Evolutionary conservation across 192 early-diverging fungal species (phyloP).

Genomic region (Backusella circina): DNA sequence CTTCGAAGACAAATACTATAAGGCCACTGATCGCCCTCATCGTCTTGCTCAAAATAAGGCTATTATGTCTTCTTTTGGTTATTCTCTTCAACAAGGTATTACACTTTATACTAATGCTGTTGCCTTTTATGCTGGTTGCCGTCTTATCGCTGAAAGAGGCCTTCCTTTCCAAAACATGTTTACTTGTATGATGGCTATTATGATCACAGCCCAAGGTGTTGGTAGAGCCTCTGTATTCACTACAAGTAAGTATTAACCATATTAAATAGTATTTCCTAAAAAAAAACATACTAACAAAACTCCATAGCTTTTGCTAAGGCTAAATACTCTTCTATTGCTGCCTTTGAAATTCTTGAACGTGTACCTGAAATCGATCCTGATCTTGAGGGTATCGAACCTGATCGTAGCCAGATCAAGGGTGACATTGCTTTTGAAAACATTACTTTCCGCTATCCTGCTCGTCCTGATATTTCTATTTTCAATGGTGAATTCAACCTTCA

Average conservation of each 20-base stretch:
- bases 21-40: constrained; percentile 68
- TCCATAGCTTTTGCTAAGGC: constrained; percentile 74
- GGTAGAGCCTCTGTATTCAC: constrained; percentile 58
- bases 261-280: background rate
- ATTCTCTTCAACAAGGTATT: constrained; percentile 66
- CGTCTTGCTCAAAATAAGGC: constrained; percentile 63
- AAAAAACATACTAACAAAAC: constrained; percentile 15
- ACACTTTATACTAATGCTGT: constrained; percentile 73
- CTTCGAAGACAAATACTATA: constrained; percentile 64
- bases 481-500: constrained; percentile 49
- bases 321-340: constrained; percentile 69
- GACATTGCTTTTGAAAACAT: constrained; percentile 49
- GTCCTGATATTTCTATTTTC: constrained; percentile 56
- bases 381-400: constrained; percentile 31
- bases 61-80: constrained; percentile 60
- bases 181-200: constrained; percentile 70
- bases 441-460: constrained; percentile 66
- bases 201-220: constrained; percentile 65
- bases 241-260: background rate
- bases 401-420: constrained; percentile 41
- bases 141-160: constrained; percentile 49
- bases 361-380: constrained; percentile 62
- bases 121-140: constrained; percentile 69
- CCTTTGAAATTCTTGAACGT: constrained; percentile 71
- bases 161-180: constrained; percentile 52